Evolutionary conservation across 257 asterid species (phyloP), one percentile per base, ranked within the genome.

Genomic region (Solanum neorickii): DNA sequence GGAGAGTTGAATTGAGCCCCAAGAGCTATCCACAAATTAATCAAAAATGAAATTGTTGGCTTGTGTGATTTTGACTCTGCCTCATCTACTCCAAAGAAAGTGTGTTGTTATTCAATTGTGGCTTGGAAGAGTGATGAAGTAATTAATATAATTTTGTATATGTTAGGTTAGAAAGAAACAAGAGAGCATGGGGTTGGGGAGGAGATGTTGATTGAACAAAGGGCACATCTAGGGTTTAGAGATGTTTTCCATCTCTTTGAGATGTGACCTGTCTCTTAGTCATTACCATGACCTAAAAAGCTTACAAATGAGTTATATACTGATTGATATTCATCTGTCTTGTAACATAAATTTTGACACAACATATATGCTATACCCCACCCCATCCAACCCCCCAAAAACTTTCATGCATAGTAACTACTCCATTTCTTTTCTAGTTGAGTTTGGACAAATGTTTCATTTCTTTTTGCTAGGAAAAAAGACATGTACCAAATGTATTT

Each of bases 231-330:
- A 94, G 95, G 97, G 94, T 93, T 59, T 95, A 76, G 95, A 92
- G 93, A 87, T 92, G 96, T 89, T 93, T 92, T 91, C 89, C 89
- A 87, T 92, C 96, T 94, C 94, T 76, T 83, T 41, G 56, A 83
- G 94, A 93, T 92, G 95, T 95, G 96, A 94, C 97, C 89, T 94
- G 98, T 92, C 97, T 88, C 87, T 87, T 86, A 91, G 90, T 92
- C 88, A 92, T 86, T 89, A 87, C 97, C 98, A 93, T 89, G 90
- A 46, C 25, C 89, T 85, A 62, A 86, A 85, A 86, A 75, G 86
- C 88, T 35, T 84, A 21, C 86, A 65, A 18, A 89, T n/a, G 83
- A 80, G 42, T 78, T 76, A 86, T 85, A 46, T 47, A 47, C 68
- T 16, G 68, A 80, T 86, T 89, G 92, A 88, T 88, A 86, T 84